Base-by-base conservation (phyloP, 2,329 filamentous ascomycete genomes). In the Fusarium tjaetaba region DNA sequence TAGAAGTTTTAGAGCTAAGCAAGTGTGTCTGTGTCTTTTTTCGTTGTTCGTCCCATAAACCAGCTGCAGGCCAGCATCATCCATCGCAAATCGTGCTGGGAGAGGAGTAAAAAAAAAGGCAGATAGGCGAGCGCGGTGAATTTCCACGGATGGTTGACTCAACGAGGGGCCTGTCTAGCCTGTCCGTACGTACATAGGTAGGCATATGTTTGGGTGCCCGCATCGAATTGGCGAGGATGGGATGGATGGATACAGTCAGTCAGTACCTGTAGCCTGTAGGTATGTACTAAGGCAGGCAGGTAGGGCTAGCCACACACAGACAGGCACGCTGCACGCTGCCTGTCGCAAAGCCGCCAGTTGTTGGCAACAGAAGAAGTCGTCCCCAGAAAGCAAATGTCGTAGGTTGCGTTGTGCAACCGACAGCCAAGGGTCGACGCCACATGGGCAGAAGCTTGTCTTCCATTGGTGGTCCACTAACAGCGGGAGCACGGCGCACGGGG, bases 401-500 rank as follows among this genome's bases (percentile, higher is more conserved):
- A 28, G 28, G 28, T 70, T 75, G 62, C 51, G 64, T 70, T 75
- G 63, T 56, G 68, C 60, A 60, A 65, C 64, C 39, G 64, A 75
- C 55, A 76, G 71, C 76, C 77, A 77, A 78, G 71, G 67, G 68
- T 58, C 67, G 56, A 65, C 69, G 76, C 77, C 75, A 78, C 75
- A 79, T 79, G 76, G 77, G 67, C 65, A 53, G 64, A 74, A 74
- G 75, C 75, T 75, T 72, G 73, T 66, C 63, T 66, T 75, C 73
- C 53, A 76, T 73, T 78, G 76, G 77, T 74, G 78, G 77, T 79
- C 79, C 79, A 81, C 78, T 81, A 74, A 72, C 65, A 66, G 59
- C 75, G 74, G 77, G 64, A 75, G 74, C 69, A 76, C 70, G 61
- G 71, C 66, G 78, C 80, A 81, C 80, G 80, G 74, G 80, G 80